Conservation (phyloP, 2,329 filamentous ascomycete species). For the Orbilia blumenaviensis region DNA sequence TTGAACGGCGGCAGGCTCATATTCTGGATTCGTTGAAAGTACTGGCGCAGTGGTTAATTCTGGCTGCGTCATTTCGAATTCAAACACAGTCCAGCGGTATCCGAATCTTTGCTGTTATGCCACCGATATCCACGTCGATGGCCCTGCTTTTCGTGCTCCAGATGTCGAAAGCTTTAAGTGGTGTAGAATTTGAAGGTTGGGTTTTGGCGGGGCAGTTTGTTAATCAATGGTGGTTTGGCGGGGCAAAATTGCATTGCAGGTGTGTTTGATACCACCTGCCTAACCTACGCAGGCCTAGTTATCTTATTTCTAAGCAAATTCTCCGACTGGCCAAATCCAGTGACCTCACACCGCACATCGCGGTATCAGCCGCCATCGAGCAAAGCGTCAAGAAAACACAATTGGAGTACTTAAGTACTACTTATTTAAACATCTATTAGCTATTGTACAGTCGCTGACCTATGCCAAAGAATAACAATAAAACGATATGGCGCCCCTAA, state of each 20-base stretch:
- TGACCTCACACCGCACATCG: no score
- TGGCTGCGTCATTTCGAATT: slow-evolving; percentile 49
- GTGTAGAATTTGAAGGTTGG: background rate
- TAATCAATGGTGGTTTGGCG: no score
- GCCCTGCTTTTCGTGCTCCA: no score
- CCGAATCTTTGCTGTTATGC: background rate
- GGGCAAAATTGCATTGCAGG: background rate
- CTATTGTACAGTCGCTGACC: slow-evolving; percentile 23
- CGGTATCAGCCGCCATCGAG: no score
- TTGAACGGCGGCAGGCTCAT: slow-evolving; percentile 36
- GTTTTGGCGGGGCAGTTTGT: slow-evolving; percentile 24
- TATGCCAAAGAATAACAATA: background rate
- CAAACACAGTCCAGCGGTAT: background rate
- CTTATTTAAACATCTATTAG: no score
- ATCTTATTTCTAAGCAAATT: slow-evolving; percentile 27
- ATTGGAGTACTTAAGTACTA: no score
- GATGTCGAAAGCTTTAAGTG: background rate
- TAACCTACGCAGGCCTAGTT: no score
- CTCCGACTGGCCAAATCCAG: slow-evolving; percentile 15
- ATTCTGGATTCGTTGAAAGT: slow-evolving; percentile 33
- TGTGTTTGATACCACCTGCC: no score
- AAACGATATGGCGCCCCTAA: background rate
- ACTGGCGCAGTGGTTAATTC: slow-evolving; percentile 39
- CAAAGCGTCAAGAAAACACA: no score
- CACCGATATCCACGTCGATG: background rate